Percentiles rank a stretch among this genome's conserved stretches.
Conservation (phyloP, 2,329 filamentous ascomycete species). For the Cladophialophora yegresii region DNA sequence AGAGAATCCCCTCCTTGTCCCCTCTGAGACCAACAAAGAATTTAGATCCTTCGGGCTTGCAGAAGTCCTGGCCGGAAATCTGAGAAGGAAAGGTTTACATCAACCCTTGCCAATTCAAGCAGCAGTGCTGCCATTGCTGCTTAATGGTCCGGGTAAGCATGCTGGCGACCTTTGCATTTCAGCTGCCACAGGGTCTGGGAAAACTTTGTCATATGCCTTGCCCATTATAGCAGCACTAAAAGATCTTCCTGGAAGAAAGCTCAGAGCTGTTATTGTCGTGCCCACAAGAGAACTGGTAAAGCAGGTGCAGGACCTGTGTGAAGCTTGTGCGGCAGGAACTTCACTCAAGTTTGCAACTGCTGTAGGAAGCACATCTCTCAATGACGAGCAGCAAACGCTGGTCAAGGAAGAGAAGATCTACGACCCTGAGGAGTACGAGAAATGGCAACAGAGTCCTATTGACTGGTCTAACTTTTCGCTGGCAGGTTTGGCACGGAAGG, state of each 20-base stretch:
- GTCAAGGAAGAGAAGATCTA: slow-evolving; percentile 68
- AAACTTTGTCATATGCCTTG: slow-evolving; percentile 87
- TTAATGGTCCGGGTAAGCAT: slow-evolving; percentile 63
- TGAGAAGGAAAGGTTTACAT: slow-evolving; percentile 69
- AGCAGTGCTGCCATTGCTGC: slow-evolving; percentile 74
- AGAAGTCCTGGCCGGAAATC: slow-evolving; percentile 59
- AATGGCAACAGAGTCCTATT: slow-evolving; percentile 43
- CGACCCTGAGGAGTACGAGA: slow-evolving; percentile 62
- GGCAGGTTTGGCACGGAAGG: slow-evolving; percentile 49
- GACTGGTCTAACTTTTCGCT: slow-evolving; percentile 53
- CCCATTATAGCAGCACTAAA: slow-evolving; percentile 79
- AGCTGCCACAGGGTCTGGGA: slow-evolving; percentile 92
- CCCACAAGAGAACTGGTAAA: slow-evolving; percentile 88
- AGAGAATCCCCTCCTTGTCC: slow-evolving; percentile 57
- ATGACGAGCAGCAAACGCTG: slow-evolving; percentile 62
- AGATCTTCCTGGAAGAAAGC: slow-evolving; percentile 61
- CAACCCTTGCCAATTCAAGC: slow-evolving; percentile 79
- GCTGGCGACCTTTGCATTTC: slow-evolving; percentile 83
- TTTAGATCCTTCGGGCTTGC: slow-evolving; percentile 69
- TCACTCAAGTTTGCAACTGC: slow-evolving; percentile 78
- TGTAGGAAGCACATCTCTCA: slow-evolving; percentile 75
- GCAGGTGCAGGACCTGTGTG: slow-evolving; percentile 78
- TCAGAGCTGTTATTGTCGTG: slow-evolving; percentile 81
- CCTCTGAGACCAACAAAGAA: slow-evolving; percentile 48
- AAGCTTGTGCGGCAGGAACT: slow-evolving; percentile 70